Evolutionary conservation across 371 early-diverging fungal species (phyloP), one percentile per base, ranked within the genome.

Genomic region (Mucor velutinosus): DNA sequence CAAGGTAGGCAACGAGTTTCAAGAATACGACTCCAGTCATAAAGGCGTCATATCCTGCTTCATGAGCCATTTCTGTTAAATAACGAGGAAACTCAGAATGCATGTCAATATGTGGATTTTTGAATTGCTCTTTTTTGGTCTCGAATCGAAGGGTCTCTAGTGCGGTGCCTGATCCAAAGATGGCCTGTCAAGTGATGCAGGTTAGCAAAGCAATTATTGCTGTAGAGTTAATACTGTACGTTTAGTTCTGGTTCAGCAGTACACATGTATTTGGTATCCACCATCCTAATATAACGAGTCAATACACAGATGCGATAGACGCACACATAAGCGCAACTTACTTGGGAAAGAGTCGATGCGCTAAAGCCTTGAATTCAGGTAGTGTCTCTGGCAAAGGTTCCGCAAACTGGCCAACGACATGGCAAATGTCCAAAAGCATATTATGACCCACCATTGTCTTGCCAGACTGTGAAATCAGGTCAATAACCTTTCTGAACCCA

Each of bases 31-130:
- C 43, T 7, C 97, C 97, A 7, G 97, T 96, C 64, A 90, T 82
- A 60, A 89, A 95, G 0, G 96, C 92, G 70, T 97, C 97, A 68
- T 90, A 97, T 2, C 95, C 97, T 19, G 97, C 97, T 73, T 97
- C 95, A 72, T 97, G 97, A 41, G 87, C 84, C 64, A 72, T 84
- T 25, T 76, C 80, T 21, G 71, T 69, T 4, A 80, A 25, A 56
- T 84, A 84, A 2, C 78, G 76, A 47, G 80, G 75, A 45, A 77
- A 81, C 12, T 64, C 78, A 58, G 75, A 60, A 21, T 78, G 74
- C 69, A 77, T 72, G 37, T 84, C 86, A 53, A 91, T 82, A 23
- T 69, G 66, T n/a, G 90, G 89, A 17, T 81, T 77, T 12, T 64
- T 64, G 66, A 87, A 89, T 1, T 77, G 72, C 32, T 70, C 66